Base-by-base conservation (phyloP, 768 basidiomycete genomes). In the Russula abietina region DNA sequence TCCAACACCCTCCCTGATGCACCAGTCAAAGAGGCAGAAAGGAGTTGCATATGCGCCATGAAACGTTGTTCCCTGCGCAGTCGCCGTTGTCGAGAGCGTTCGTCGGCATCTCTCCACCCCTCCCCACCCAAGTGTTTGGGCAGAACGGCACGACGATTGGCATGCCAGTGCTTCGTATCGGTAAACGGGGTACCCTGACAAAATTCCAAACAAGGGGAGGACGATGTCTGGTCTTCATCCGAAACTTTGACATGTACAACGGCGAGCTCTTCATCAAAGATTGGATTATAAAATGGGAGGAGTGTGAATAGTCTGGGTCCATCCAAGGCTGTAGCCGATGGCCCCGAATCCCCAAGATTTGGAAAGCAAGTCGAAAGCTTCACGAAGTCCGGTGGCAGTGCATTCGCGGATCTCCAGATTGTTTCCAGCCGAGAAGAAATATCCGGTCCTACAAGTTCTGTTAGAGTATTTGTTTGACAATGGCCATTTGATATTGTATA, bases 141-240 rank as follows among this genome's bases (percentile, higher is more conserved):
- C 1, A 88, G 69, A 24, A 87, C 74, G 0, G 80, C 60, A 36
- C 73, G 79, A 46, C 71, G 70, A 57, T 74, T 71, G 58, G 78
- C 81, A 66, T 87, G 86, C 87, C 87, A 87, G 68, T 86, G 86
- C 16, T 71, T 75, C 0, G 76, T 78, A 65, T 87, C 87, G 8
- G 72, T 68, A 70, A 82, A 84, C 12, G 75, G 67, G 9, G 73
- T 73, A 11, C 73, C 75, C 7, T 63, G 65, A 2, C 74, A 76
- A 66, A 81, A 80, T 51, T 78, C 75, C 51, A 80, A 72, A 52
- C 71, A 73, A 1, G 62, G 46, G 0, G 61, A 22, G 22, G 59
- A 19, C 3, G 28, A 52, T 2, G 54, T 61, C 8, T 62, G 68
- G 4, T 69, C 64, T 24, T 65, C 68, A 1, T 69, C 70, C 4